phyloP scores from a whole-genome alignment of 192 early-diverging fungal species.

The Coemansia sp. region DNA sequence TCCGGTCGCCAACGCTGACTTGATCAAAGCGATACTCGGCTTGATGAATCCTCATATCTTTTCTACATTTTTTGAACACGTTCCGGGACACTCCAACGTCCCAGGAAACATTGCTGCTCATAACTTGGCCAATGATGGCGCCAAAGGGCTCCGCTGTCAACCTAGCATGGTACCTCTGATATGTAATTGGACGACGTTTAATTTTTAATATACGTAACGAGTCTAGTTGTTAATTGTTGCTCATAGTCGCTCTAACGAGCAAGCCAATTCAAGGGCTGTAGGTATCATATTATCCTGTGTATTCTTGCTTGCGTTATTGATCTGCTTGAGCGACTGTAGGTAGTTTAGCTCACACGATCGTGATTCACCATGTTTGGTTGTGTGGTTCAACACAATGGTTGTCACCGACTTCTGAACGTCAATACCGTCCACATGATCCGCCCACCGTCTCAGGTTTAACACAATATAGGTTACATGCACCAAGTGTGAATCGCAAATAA shows the following conservation, averaged over 20 bases:
- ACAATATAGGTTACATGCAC: not conserved
- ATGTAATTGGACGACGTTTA: too few relatives aligned
- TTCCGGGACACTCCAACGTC: not conserved
- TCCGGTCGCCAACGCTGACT: slow-evolving; percentile 4
- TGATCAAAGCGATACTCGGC: slow-evolving; percentile 9
- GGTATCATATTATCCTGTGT: too few relatives aligned
- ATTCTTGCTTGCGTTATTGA: too few relatives aligned
- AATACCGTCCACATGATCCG: not conserved
- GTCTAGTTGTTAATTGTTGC: too few relatives aligned
- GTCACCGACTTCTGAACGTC: not conserved
- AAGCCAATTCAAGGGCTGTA: too few relatives aligned
- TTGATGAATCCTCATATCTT: not conserved
- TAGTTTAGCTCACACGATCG: too few relatives aligned
- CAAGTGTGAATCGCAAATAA: not conserved
- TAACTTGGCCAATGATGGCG: not conserved
- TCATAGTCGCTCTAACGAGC: too few relatives aligned
- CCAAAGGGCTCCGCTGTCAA: not conserved
- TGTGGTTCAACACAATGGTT: too few relatives aligned
- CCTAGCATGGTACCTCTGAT: not conserved
- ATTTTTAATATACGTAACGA: too few relatives aligned
- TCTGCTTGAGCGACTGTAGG: too few relatives aligned
- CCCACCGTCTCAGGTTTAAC: too few relatives aligned
- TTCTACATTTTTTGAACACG: not conserved
- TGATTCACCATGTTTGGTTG: too few relatives aligned
- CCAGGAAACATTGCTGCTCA: not conserved